A percentile compares a stretch with the other conserved stretches of the same genome.
phyloP scores from a whole-genome alignment of 768 basidiomycete species.

The Phylloporus scabripes region DNA sequence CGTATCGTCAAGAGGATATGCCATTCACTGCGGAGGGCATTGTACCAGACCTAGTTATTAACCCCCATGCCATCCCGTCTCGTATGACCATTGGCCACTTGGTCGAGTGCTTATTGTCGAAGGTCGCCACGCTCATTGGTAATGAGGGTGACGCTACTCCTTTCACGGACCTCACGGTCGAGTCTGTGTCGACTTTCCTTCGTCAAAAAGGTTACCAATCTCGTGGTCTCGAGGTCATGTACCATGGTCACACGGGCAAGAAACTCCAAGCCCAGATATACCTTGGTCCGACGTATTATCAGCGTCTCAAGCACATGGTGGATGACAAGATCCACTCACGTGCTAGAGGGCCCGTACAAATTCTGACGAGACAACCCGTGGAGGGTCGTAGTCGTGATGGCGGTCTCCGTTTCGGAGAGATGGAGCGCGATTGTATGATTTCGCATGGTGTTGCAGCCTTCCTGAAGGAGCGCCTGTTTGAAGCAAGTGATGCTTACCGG shows the following conservation, averaged over 20 bases:
- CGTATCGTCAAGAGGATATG: conserved; percentile 99
- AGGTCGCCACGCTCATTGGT: conserved; percentile 93
- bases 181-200: conserved; percentile 91
- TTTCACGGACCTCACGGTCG: conserved; percentile 96
- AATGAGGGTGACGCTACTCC: conserved; percentile 98
- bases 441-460: conserved; percentile 98
- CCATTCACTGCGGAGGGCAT: conserved; percentile 97
- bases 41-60: conserved; percentile 95
- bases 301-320: conserved; percentile 99
- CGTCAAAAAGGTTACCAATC: conserved; percentile 92
- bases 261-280: conserved; percentile 98
- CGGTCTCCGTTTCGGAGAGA: conserved; percentile 99
- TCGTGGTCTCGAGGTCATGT: conserved; percentile 96
- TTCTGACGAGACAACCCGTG: conserved; percentile 94
- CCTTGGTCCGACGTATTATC: conserved; percentile 98
- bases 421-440: conserved; percentile 99
- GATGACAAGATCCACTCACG: conserved; percentile 99
- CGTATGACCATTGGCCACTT: conserved; percentile 99
- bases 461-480: conserved; percentile 94
- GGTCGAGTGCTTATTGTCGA: conserved; percentile 95
- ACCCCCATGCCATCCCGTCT: conserved; percentile 98
- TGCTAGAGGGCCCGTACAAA: conserved; percentile 95
- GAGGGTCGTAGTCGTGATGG: conserved; percentile 98
- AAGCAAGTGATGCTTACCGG: conserved; percentile 89
- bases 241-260: conserved; percentile 96